These are phyloP conservation scores for Vanrija humicola DNA, from an alignment of 1,284 basidiomycete genomes.

Conservation along the genomic window DNA sequence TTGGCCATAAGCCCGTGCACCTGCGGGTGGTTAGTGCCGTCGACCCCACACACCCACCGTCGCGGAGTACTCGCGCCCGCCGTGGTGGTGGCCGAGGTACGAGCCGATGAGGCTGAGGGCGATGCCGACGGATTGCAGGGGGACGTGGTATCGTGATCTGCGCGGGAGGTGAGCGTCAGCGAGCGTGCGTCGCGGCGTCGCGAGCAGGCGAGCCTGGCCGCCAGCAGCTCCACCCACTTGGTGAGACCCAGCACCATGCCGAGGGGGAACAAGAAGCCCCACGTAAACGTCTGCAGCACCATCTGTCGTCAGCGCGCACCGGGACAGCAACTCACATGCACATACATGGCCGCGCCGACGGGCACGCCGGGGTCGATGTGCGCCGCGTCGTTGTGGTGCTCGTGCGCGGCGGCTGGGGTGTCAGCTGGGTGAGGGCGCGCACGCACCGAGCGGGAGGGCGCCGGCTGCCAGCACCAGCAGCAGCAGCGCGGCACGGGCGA, in stretches of 20 bases:
- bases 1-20: slow-evolving; percentile 66
- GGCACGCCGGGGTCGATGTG: slow-evolving; percentile 66
- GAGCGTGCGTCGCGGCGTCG: background rate
- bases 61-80: slow-evolving; percentile 65
- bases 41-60: slow-evolving; percentile 49
- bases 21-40: slow-evolving; percentile 9
- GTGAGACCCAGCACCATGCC: slow-evolving; percentile 83
- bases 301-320: slow-evolving; percentile 49
- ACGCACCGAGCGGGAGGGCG: background rate
- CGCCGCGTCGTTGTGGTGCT: slow-evolving; percentile 60
- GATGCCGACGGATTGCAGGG: slow-evolving; percentile 68
- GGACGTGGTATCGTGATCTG: slow-evolving; percentile 72
- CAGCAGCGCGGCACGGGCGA: background rate
- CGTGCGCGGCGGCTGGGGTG: slow-evolving; percentile 35
- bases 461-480: background rate
- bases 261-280: slow-evolving; percentile 76
- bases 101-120: slow-evolving; percentile 67
- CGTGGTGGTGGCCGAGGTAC: slow-evolving; percentile 74
- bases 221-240: slow-evolving; percentile 51
- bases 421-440: background rate
- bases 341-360: slow-evolving; percentile 69
- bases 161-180: background rate
- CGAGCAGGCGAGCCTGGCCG: background rate
- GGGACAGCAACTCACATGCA: slow-evolving; percentile 53
- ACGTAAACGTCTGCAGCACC: slow-evolving; percentile 65